Base-by-base conservation (phyloP, 768 basidiomycete species). In the Kwoniella heveanensis region DNA sequence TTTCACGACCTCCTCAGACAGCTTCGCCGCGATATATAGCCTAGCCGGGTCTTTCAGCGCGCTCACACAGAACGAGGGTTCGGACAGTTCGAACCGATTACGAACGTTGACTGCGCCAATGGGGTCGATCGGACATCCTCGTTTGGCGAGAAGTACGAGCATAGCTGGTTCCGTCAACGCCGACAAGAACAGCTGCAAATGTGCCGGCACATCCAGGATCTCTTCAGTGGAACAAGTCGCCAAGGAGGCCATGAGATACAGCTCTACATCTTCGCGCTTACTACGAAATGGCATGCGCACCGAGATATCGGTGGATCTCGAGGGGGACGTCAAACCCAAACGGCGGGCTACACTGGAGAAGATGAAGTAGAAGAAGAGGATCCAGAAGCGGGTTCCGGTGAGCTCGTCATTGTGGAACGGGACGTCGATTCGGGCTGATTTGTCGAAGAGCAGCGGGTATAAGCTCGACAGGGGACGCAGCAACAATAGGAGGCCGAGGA, bases 21-120 rank as follows among this genome's bases (percentile, higher is more conserved):
- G 27, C 13, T 19, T 56, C 1, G 67, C 22, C 36, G 25, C 15
- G 21, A 29, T 39, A 47, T 24, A 30, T 39, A 30, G 26, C 12
- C 12, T 17, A 13, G 26, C 8, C 7, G 21, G 32, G 25, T 24
- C n/a, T 30, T 15, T 36, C 36, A 44, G 6, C 39, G 44, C 39
- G 10, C 26, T 17, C 1, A 27, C 5, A 3, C 25, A 48, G 7
- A 10, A 8, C 22, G 53, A 13, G 22, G 24, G 37, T 29, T 62
- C 26, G 10, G 47, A 7, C 7, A 65, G 2, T 44, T 55, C 58
- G 57, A 68, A 68, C 10, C 54, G 49, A 47, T 71, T 71, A 1
- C 70, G 60, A 1, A 68, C 67, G 44, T 68, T 68, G 49, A 71
- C 70, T 29, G 64, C 50, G 10, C 70, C 70, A 22, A 71, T 37